These are phyloP conservation scores for Suillus ampliporus DNA, from an alignment of 768 basidiomycete species.

Conservation along the genomic window DNA sequence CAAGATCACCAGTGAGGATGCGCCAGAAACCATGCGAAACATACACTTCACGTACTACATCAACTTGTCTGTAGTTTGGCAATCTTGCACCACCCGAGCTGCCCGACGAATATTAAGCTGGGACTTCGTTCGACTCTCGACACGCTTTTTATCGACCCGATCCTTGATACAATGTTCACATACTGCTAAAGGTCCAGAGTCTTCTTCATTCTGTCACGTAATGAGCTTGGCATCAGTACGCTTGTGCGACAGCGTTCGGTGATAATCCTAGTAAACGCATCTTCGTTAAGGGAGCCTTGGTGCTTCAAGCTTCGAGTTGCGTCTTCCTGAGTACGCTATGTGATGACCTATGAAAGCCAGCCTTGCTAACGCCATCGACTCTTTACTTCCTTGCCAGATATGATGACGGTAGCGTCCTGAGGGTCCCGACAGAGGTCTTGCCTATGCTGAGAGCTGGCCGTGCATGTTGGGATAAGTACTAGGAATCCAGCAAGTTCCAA, in stretches of 20 bases:
- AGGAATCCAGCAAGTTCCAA: background rate
- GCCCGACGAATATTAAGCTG: background rate
- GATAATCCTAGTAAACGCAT: no score
- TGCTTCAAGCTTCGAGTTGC: no score
- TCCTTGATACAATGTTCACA: no score
- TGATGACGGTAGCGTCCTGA: background rate
- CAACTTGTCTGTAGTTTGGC: no score
- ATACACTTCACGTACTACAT: background rate
- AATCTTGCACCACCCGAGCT: background rate
- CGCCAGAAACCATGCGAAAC: background rate
- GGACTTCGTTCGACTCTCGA: background rate
- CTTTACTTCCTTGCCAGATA: background rate
- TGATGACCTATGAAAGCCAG: background rate
- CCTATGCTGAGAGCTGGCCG: background rate
- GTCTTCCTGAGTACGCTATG: no score
- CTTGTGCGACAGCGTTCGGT: no score
- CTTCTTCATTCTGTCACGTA: no score
- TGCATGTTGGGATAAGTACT: background rate
- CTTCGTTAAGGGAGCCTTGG: no score
- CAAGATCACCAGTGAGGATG: background rate
- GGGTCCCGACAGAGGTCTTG: background rate
- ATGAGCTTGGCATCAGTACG: no score
- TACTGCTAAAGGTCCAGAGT: no score
- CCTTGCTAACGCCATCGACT: background rate
- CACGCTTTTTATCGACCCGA: no score